phyloP scores from a whole-genome alignment of 768 basidiomycete species.

The Tricholoma terreum region DNA sequence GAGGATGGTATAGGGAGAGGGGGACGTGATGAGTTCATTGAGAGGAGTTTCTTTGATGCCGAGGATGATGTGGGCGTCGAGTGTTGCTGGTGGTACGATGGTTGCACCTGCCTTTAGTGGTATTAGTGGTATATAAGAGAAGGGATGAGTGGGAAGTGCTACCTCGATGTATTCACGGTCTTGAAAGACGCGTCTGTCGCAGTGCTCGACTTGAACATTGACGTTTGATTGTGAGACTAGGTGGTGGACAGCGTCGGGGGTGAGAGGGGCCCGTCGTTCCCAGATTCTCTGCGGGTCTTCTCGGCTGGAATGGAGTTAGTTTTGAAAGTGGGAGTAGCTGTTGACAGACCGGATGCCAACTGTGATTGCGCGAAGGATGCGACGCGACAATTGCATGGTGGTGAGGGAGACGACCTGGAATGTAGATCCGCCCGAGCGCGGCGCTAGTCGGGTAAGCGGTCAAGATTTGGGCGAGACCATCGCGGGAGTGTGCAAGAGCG shows the following conservation, averaged over 20 bases:
- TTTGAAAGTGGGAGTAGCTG: neutral
- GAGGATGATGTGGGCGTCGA: constrained; percentile 67
- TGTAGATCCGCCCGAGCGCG: too few species aligned
- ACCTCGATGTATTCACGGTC: constrained; percentile 66
- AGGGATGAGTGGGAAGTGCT: constrained; percentile 15
- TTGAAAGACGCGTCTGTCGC: constrained; percentile 70
- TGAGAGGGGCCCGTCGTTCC: constrained; percentile 84
- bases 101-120: constrained; percentile 70
- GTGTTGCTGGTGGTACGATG: constrained; percentile 50
- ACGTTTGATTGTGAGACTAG: constrained; percentile 57
- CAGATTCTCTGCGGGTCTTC: constrained; percentile 82
- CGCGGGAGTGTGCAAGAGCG: too few species aligned
- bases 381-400: neutral
- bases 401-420: neutral
- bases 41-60: constrained; percentile 90
- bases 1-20: constrained; percentile 29
- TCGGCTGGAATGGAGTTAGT: constrained; percentile 36
- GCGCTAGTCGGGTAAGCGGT: too few species aligned
- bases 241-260: constrained; percentile 65
- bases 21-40: constrained; percentile 49
- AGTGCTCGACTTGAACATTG: constrained; percentile 71
- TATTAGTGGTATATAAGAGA: neutral
- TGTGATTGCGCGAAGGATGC: constrained; percentile 13
- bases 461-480: too few species aligned
- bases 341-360: constrained; percentile 29